phyloP scores from a whole-genome alignment of 441 rosid species.

The Aquilaria agallochum region DNA sequence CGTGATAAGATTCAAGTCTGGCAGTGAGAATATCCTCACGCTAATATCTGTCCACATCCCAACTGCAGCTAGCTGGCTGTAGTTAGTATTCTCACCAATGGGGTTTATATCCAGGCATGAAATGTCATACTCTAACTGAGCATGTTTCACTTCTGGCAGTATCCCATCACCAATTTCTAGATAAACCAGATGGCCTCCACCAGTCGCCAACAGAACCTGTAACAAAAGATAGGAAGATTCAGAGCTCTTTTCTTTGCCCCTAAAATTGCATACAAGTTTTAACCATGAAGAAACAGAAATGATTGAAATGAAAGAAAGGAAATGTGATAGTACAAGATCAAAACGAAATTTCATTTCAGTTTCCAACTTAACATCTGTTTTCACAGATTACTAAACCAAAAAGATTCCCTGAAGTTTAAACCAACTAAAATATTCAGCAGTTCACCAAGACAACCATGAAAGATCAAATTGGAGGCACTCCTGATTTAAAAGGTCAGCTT shows the following conservation, averaged over 20 bases:
- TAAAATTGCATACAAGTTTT: no score
- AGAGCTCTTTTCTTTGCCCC: neutral
- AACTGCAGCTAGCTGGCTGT: slow-evolving; percentile 89
- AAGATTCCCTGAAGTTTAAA: no score
- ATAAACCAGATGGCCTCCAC: slow-evolving; percentile 94
- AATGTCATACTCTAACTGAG: slow-evolving; percentile 77
- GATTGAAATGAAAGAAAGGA: no score
- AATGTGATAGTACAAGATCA: no score
- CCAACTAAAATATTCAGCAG: no score
- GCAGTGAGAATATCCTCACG: slow-evolving; percentile 86
- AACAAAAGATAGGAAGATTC: slow-evolving; percentile 4
- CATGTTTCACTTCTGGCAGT: slow-evolving; percentile 66
- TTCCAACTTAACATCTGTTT: no score
- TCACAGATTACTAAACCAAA: no score
- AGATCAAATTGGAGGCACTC: no score
- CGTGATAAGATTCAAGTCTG: slow-evolving; percentile 78
- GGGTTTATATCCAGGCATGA: slow-evolving; percentile 97
- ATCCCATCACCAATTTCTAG: slow-evolving; percentile 88
- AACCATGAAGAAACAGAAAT: no score
- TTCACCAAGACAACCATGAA: no score
- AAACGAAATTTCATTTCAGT: no score
- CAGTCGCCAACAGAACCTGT: slow-evolving; percentile 95
- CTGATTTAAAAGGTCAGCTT: no score
- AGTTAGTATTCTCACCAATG: slow-evolving; percentile 72
- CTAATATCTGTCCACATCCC: slow-evolving; percentile 99